Evolutionary conservation across 2,329 filamentous ascomycete species (phyloP).

Genomic region (Aspergillus piperis): DNA sequence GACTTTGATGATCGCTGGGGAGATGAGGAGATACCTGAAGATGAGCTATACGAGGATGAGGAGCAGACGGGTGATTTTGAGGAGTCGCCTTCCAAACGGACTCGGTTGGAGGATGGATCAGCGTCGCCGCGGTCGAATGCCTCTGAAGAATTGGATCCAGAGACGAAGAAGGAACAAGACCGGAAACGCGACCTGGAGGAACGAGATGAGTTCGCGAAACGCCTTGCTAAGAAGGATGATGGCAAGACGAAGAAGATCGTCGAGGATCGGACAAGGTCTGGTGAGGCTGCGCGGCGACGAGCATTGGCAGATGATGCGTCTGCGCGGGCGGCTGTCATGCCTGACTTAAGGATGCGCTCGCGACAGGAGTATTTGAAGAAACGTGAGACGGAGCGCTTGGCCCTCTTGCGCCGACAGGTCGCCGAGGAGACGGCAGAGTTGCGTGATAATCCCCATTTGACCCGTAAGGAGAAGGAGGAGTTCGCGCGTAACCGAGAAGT

Average conservation of each 20-base stretch:
- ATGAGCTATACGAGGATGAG: constrained; percentile 50
- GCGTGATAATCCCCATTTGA: constrained; percentile 71
- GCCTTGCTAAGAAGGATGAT: constrained; percentile 71
- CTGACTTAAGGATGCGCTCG: constrained; percentile 78
- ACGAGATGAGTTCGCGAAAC: constrained; percentile 75
- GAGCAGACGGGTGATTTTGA: constrained; percentile 60
- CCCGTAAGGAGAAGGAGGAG: constrained; percentile 77
- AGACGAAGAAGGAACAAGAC: constrained; percentile 59
- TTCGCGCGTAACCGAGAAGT: constrained; percentile 87
- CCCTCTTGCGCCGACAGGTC: constrained; percentile 85
- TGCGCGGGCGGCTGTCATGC: constrained; percentile 70
- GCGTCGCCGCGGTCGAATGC: constrained; percentile 33
- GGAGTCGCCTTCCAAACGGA: constrained; percentile 70
- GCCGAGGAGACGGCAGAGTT: constrained; percentile 83
- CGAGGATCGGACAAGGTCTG: constrained; percentile 60
- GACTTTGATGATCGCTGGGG: constrained; percentile 80
- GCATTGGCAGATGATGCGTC: constrained; percentile 67
- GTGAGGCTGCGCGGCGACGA: constrained; percentile 62
- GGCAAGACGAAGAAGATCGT: constrained; percentile 69
- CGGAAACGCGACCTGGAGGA: constrained; percentile 70
- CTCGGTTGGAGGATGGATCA: constrained; percentile 63
- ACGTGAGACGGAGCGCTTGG: constrained; percentile 80
- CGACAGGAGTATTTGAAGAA: constrained; percentile 94
- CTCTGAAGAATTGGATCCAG: constrained; percentile 60
- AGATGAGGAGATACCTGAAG: constrained; percentile 63